phyloP scores from a whole-genome alignment of 163 green algal species.

The Volvox carteri region DNA sequence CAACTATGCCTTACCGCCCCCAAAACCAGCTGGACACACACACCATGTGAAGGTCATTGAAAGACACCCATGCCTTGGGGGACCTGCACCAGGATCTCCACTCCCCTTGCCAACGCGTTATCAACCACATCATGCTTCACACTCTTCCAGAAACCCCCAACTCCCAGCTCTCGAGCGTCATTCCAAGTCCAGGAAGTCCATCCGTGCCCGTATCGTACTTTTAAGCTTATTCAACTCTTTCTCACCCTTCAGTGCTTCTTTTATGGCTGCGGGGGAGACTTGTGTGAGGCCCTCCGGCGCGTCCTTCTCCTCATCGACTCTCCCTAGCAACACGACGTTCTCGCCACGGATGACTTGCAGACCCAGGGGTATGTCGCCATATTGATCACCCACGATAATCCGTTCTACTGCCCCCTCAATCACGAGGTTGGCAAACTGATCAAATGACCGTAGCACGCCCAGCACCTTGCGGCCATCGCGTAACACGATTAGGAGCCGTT shows the following conservation, averaged over 20 bases:
- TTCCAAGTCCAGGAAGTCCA: conserved; percentile 90
- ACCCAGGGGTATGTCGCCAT: conserved; percentile 92
- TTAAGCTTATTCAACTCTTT: conserved; percentile 92
- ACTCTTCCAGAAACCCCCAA: too few relatives aligned
- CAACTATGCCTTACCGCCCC: too few relatives aligned
- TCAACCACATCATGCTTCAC: too few relatives aligned
- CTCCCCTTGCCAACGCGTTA: too few relatives aligned
- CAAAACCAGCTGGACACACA: too few relatives aligned
- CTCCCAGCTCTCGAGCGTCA: too few relatives aligned
- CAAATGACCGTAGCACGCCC: conserved; percentile 93
- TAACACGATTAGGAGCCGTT: conserved; percentile 89
- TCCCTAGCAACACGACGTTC: conserved; percentile 97
- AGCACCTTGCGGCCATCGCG: conserved; percentile 95
- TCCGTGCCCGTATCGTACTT: conserved; percentile 84
- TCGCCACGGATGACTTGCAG: conserved; percentile 85
- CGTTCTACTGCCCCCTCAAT: conserved; percentile 92
- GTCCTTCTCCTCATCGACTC: conserved; percentile 69
- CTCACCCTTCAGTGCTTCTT: conserved; percentile 85
- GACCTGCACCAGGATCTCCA: too few relatives aligned
- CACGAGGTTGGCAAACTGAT: conserved; percentile 98
- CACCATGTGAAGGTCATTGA: too few relatives aligned
- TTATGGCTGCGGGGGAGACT: conserved; percentile 80
- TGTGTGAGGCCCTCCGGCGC: conserved; percentile 62
- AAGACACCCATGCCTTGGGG: too few relatives aligned
- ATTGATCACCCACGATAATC: conserved; percentile 92